Base-by-base conservation (phyloP, 2,329 filamentous ascomycete genomes). In the Macrophomina pseudophaseolina region DNA sequence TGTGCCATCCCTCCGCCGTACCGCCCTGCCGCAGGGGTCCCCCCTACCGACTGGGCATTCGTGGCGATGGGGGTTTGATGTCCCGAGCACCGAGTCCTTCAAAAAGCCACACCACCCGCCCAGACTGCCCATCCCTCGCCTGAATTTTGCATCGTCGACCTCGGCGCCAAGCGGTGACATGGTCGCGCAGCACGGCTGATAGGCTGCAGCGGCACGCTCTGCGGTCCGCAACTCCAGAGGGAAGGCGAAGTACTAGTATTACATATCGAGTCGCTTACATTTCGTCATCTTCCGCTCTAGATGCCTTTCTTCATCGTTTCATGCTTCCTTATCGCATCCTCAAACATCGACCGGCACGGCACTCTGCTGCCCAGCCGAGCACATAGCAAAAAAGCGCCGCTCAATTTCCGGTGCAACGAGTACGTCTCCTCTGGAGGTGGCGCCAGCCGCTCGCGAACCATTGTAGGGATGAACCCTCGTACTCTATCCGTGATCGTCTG, bases 391-490 rank as follows among this genome's bases (percentile, higher is more conserved):
- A 99, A 99, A 0, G 95, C 96, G 0, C 95, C 95, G 77, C 93
- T 97, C 65, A 99, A 81, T 82, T 99, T 99, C 68, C 95, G 87
- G 79, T 99, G 95, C 73, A 99, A 80, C 76, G 91, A 94, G 76
- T 99, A 99, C 63, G 95, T 99, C 84, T 99, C 95, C 81, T 99
- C 96, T 0, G 95, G 95, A 30, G 96, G 95, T 30, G 95, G 94
- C 16, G 92, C 88, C 23, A 99, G 81, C 42, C 95, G 83, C 82
- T 99, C 95, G 66, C 88, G 87, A 54, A 99, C 85, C 95, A 99
- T 99, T 64, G 97, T 83, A 16, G 95, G 95, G 71, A 99, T 98
- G 64, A 97, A 85, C 3, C 84, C 86, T 73, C 94, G 89, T 66
- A 99, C 94, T 52, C 96, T 86, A 74, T 98, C 94, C 0, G 95